These are phyloP conservation scores for Phytophthora citricola DNA, from an alignment of 352 stramenopile genomes.

Conservation along the genomic window DNA sequence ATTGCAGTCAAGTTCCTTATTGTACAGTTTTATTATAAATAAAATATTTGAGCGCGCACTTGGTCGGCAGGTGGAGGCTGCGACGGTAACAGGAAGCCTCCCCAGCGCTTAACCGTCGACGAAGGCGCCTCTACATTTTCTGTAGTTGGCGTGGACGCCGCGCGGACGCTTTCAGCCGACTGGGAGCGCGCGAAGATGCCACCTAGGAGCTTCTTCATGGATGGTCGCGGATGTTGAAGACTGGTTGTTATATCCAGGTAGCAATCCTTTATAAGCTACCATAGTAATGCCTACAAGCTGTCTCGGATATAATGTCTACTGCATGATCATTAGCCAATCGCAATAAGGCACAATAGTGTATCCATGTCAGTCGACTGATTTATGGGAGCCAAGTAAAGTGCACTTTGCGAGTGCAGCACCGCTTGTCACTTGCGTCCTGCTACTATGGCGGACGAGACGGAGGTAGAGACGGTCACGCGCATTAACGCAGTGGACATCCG, in stretches of 20 bases:
- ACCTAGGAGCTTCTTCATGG: conserved; percentile 79
- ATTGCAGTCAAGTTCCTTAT: conserved; percentile 5
- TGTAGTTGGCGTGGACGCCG: neutral
- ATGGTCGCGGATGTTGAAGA: conserved; percentile 23
- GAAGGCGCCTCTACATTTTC: neutral
- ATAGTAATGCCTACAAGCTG: too few species aligned
- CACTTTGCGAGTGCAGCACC: conserved; percentile 15
- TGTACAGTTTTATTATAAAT: conserved; percentile 5
- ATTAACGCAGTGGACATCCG: conserved; percentile 57
- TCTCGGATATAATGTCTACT: too few species aligned
- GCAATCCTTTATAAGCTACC: too few species aligned
- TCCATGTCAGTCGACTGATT: conserved; percentile 37
- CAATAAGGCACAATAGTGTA: conserved; percentile 14
- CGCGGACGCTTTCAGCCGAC: conserved; percentile 14
- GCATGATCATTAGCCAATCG: neutral
- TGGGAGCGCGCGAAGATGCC: conserved; percentile 61
- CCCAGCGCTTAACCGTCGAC: conserved; percentile 14
- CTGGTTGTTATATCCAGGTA: too few species aligned
- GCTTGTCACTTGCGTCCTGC: conserved; percentile 3
- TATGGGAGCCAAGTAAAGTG: conserved; percentile 11
- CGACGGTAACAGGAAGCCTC: conserved; percentile 24
- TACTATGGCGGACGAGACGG: conserved; percentile 54
- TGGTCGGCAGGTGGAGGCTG: conserved; percentile 10
- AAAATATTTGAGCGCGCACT: conserved; percentile 15
- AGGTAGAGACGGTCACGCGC: conserved; percentile 62